A percentile compares a stretch with the other conserved stretches of the same genome.
Conservation (phyloP, 345 rosid species). For the rapeseed (Brassica napus) region DNA sequence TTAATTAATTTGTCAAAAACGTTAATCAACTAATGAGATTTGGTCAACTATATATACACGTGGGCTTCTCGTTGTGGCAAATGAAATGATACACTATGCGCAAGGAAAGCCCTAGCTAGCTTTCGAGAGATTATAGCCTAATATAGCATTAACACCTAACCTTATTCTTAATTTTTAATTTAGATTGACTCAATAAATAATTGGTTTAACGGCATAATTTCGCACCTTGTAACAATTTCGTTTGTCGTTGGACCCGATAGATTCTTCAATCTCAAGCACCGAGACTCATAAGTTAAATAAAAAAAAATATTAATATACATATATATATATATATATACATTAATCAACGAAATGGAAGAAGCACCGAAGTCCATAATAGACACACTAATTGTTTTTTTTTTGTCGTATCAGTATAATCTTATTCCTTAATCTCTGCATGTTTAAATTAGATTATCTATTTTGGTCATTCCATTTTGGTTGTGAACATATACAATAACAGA, state of each 20-base stretch:
- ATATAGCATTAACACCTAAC: constrained; percentile 32
- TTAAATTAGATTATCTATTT: not conserved
- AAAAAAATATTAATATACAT: too few species aligned
- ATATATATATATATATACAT: too few species aligned
- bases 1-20: constrained; percentile 8
- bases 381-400: too few species aligned
- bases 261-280: constrained; percentile 23
- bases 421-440: not conserved
- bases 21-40: constrained; percentile 23
- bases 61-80: constrained; percentile 40
- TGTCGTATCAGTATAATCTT: not conserved
- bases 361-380: too few species aligned
- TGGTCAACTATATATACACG: constrained; percentile 35
- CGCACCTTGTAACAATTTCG: constrained; percentile 28
- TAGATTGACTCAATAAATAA: constrained; percentile 1
- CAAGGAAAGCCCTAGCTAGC: constrained; percentile 35
- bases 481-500: not conserved
- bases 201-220: constrained; percentile 20
- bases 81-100: constrained; percentile 11
- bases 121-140: constrained; percentile 25
- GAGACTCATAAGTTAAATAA: constrained; percentile 5
- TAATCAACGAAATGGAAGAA: too few species aligned
- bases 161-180: not conserved
- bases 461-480: not conserved
- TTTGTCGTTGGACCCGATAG: constrained; percentile 23